Evolutionary conservation across 169 alveolate species (phyloP).

Genomic region (Plasmodium coatneyi): DNA sequence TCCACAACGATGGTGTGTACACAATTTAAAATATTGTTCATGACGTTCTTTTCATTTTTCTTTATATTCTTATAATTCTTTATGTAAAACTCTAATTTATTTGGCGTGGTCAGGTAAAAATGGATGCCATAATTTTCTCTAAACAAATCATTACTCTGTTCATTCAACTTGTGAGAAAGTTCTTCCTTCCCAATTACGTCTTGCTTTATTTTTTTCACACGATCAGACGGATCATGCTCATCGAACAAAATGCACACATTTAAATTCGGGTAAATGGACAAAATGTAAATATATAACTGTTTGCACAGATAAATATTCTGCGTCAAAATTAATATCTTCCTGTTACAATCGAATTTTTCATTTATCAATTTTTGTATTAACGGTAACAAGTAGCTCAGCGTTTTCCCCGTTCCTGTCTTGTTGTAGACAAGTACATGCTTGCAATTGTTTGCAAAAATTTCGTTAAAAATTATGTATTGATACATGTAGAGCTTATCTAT

Average conservation of each 20-base stretch:
- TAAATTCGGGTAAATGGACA: conserved; percentile 65
- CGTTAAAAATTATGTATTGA: conserved; percentile 55
- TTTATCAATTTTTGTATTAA: conserved; percentile 74
- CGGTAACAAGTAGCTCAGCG: conserved; percentile 78
- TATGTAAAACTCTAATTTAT: conserved; percentile 51
- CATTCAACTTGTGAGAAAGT: neutral
- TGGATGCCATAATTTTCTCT: conserved; percentile 57
- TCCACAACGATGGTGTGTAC: conserved; percentile 55
- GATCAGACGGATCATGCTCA: conserved; percentile 23
- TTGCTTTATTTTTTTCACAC: conserved; percentile 6
- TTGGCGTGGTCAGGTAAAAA: conserved; percentile 54
- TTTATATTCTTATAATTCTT: conserved; percentile 58
- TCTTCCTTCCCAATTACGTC: conserved; percentile 7
- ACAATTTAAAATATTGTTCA: conserved; percentile 69
- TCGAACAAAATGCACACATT: conserved; percentile 59
- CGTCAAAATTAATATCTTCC: conserved; percentile 53
- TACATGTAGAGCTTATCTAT: conserved; percentile 66
- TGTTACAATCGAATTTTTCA: conserved; percentile 54
- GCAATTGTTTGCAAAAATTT: conserved; percentile 43
- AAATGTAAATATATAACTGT: conserved; percentile 67
- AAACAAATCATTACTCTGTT: neutral
- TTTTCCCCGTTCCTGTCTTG: conserved; percentile 81
- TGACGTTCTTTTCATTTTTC: conserved; percentile 61
- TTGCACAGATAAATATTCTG: conserved; percentile 71
- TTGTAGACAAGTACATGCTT: conserved; percentile 47